Conservation (phyloP, 164 flowering plant genomes). For the Macadamia tetraphylla region DNA sequence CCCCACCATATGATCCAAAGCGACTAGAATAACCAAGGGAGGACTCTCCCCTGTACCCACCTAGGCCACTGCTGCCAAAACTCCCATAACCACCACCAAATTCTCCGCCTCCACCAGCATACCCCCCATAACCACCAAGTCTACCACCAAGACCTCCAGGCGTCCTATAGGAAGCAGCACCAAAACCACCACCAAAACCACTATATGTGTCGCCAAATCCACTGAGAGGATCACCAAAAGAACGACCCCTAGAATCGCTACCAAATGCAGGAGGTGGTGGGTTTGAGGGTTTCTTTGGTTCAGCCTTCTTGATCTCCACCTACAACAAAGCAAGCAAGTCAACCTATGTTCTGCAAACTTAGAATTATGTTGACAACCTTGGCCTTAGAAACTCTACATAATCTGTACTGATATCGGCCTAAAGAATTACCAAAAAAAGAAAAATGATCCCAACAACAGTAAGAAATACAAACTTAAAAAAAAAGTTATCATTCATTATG, state of each 20-base stretch:
- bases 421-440: constrained; percentile 4
- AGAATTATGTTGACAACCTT: constrained; percentile 20
- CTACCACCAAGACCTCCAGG: constrained; percentile 53
- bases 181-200: constrained; percentile 52
- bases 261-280: constrained; percentile 60
- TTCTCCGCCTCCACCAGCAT: constrained; percentile 38
- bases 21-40: constrained; percentile 54
- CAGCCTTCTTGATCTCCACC: constrained; percentile 99
- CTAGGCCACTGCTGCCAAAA: constrained; percentile 33
- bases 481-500: background rate
- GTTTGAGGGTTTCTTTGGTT: constrained; percentile 95
- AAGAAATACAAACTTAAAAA: background rate
- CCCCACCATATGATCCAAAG: constrained; percentile 49
- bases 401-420: constrained; percentile 20
- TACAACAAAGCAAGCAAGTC: constrained; percentile 83
- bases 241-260: constrained; percentile 77
- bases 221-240: constrained; percentile 52
- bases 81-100: constrained; percentile 47
- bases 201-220: constrained; percentile 57
- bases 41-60: constrained; percentile 44
- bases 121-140: constrained; percentile 56
- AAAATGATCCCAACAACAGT: background rate
- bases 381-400: constrained; percentile 12
- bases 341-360: constrained; percentile 52
- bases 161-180: constrained; percentile 73